A percentile compares a stretch with the other conserved stretches of the same genome.
phyloP scores from a whole-genome alignment of 2,329 filamentous ascomycete genomes.

The Pseudonectria foliicola region DNA sequence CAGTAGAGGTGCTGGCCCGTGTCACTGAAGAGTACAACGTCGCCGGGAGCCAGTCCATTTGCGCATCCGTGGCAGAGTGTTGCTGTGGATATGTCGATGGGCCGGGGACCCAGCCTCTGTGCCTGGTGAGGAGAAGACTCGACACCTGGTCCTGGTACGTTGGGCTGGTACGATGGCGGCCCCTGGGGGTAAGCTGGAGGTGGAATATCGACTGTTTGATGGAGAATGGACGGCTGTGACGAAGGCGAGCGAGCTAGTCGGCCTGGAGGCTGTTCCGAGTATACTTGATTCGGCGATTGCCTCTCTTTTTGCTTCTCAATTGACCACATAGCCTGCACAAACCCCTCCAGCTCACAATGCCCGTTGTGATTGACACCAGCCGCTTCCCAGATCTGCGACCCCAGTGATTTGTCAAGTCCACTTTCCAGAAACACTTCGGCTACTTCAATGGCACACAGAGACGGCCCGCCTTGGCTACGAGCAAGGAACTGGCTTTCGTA shows the following conservation, averaged over 20 bases:
- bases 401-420: slow-evolving; percentile 9
- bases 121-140: too few species aligned
- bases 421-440: slow-evolving; percentile 12
- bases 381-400: slow-evolving; percentile 17
- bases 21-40: too few species aligned
- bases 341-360: slow-evolving; percentile 15
- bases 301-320: slow-evolving; percentile 9
- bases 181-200: too few species aligned
- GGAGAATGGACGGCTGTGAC: too few species aligned
- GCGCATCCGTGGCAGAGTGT: slow-evolving; percentile 2
- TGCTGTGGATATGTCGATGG: too few species aligned
- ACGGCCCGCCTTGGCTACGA: slow-evolving; percentile 4
- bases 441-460: slow-evolving; percentile 14
- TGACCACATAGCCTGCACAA: slow-evolving; percentile 16
- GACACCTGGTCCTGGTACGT: too few species aligned
- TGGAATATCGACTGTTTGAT: too few species aligned
- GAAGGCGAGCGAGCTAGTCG: too few species aligned
- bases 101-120: too few species aligned
- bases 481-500: slow-evolving; percentile 6
- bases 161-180: too few species aligned
- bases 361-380: slow-evolving; percentile 16
- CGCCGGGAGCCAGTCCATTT: slow-evolving; percentile 1
- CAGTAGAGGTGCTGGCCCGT: not conserved
- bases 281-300: not conserved
- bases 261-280: not conserved